phyloP scores from a whole-genome alignment of 768 basidiomycete genomes.

The Boletus eberwhitei region DNA sequence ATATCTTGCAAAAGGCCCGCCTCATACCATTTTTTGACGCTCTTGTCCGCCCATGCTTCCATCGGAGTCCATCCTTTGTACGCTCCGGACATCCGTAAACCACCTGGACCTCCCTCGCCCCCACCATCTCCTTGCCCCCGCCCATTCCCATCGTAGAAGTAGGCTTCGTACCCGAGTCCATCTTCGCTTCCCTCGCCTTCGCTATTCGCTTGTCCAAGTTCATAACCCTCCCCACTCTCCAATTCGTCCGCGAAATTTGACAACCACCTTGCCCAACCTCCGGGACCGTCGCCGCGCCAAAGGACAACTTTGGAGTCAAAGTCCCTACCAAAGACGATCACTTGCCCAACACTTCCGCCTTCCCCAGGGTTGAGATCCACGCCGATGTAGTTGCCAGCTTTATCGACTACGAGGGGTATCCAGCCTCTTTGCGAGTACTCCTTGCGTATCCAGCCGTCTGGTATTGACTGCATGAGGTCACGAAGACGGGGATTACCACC shows the following conservation, averaged over 20 bases:
- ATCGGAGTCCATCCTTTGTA: constrained; percentile 91
- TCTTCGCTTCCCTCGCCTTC: constrained; percentile 80
- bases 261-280: constrained; percentile 95
- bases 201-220: constrained; percentile 54
- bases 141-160: constrained; percentile 79
- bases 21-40: constrained; percentile 83
- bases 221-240: constrained; percentile 86
- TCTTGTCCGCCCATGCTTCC: constrained; percentile 91
- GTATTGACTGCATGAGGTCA: constrained; percentile 83
- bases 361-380: constrained; percentile 88
- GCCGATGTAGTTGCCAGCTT: constrained; percentile 94
- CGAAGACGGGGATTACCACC: constrained; percentile 74
- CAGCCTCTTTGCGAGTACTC: constrained; percentile 94
- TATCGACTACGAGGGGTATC: constrained; percentile 93
- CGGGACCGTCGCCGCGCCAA: constrained; percentile 85
- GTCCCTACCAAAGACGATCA: constrained; percentile 97
- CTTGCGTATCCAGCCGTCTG: constrained; percentile 81
- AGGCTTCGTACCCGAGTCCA: constrained; percentile 79
- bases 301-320: constrained; percentile 98
- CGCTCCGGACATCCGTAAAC: constrained; percentile 74
- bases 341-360: constrained; percentile 78
- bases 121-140: constrained; percentile 77
- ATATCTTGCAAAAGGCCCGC: constrained; percentile 63
- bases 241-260: constrained; percentile 89
- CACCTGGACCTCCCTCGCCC: constrained; percentile 67